These are phyloP conservation scores for Yamadazyma atmosphaerica DNA, from an alignment of 1,139 yeast genomes.

Conservation along the genomic window DNA sequence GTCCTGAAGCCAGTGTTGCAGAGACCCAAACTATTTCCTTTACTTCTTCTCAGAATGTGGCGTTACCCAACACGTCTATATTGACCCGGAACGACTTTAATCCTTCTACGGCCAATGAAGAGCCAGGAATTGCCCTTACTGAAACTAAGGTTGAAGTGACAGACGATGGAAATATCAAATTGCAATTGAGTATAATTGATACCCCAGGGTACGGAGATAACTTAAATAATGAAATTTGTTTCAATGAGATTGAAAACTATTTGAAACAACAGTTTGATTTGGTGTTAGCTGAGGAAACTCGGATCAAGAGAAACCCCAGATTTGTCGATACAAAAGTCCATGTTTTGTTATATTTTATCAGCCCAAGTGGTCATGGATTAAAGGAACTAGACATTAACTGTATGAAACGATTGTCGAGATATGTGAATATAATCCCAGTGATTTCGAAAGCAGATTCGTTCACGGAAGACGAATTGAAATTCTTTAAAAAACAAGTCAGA, in stretches of 20 bases:
- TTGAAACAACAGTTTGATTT: slow-evolving; percentile 90
- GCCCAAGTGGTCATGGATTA: slow-evolving; percentile 78
- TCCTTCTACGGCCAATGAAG: slow-evolving; percentile 48
- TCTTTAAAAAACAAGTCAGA: slow-evolving; percentile 53
- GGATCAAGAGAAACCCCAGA: slow-evolving; percentile 84
- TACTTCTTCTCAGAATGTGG: slow-evolving; percentile 52
- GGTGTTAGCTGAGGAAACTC: slow-evolving; percentile 86
- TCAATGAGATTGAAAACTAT: slow-evolving; percentile 69
- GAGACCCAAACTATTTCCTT: slow-evolving; percentile 53
- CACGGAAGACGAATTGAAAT: slow-evolving; percentile 69
- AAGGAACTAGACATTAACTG: slow-evolving; percentile 74
- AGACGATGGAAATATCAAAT: slow-evolving; percentile 74
- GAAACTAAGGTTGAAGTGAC: slow-evolving; percentile 68
- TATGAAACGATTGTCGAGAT: slow-evolving; percentile 72
- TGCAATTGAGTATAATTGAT: slow-evolving; percentile 63
- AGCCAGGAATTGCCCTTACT: slow-evolving; percentile 63
- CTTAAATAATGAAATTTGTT: slow-evolving; percentile 63
- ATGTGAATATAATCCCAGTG: slow-evolving; percentile 87
- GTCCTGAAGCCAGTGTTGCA: slow-evolving; percentile 22
- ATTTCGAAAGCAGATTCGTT: slow-evolving; percentile 86
- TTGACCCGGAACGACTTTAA: slow-evolving; percentile 44
- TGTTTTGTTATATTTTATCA: slow-evolving; percentile 66
- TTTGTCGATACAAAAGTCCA: slow-evolving; percentile 79
- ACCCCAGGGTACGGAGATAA: slow-evolving; percentile 83
- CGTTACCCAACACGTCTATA: slow-evolving; percentile 45